Evolutionary conservation across 768 basidiomycete species (phyloP).

Genomic region (Boletus bicolor): DNA sequence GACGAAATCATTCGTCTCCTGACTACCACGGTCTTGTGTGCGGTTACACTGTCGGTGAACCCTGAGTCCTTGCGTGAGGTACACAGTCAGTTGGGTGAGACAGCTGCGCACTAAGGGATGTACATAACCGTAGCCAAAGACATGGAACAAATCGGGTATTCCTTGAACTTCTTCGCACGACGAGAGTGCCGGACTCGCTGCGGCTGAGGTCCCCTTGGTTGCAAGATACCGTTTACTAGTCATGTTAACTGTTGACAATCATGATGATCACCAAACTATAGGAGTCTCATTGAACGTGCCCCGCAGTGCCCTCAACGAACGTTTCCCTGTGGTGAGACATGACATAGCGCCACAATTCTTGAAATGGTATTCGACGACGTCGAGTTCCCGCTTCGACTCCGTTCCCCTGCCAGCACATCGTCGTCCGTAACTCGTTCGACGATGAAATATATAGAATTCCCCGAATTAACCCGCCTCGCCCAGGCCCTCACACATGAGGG

Average conservation of each 20-base stretch:
- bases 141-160: too few species aligned
- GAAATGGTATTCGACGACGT: conserved; percentile 9
- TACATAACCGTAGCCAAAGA: too few species aligned
- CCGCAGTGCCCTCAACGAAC: background rate
- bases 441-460: conserved; percentile 90
- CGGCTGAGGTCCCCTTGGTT: background rate
- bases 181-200: too few species aligned
- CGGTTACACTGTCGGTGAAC: too few species aligned
- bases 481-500: conserved; percentile 82
- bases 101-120: background rate
- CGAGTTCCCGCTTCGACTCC: conserved; percentile 21
- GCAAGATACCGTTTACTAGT: background rate
- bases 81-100: background rate
- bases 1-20: background rate
- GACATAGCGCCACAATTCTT: conserved; percentile 15
- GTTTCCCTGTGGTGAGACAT: conserved; percentile 1
- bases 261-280: background rate
- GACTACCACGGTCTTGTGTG: too few species aligned
- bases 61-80: background rate
- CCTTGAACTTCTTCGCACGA: background rate
- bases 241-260: background rate
- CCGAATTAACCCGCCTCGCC: conserved; percentile 73
- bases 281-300: background rate
- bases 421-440: background rate
- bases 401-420: background rate